Conservation (phyloP, 805 yeast genomes). For the Kluyveromyces wickerhamii region DNA sequence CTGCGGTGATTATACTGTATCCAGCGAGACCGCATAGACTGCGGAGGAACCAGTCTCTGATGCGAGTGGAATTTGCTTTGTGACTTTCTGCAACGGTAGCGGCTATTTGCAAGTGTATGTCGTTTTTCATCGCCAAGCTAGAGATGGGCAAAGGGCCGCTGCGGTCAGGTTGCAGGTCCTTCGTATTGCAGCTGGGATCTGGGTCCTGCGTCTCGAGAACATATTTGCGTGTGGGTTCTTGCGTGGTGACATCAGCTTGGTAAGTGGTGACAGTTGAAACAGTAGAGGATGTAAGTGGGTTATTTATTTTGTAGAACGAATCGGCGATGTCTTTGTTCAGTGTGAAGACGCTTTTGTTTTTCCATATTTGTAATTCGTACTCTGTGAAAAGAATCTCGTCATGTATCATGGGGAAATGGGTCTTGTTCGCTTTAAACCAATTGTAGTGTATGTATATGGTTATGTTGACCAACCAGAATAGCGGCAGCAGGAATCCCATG, state of each 20-base stretch:
- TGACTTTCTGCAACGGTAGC: not conserved
- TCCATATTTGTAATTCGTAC: constrained; percentile 3
- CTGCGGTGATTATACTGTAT: not conserved
- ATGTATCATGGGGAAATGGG: not conserved
- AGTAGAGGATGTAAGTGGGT: not conserved
- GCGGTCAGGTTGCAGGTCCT: too few species aligned
- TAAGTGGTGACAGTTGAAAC: too few species aligned
- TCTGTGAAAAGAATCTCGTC: not conserved
- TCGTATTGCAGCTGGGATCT: too few species aligned
- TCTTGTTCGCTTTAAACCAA: constrained; percentile 9
- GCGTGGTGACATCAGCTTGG: too few species aligned
- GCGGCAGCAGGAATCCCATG: constrained; percentile 20
- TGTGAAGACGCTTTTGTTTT: not conserved
- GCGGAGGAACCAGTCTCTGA: constrained; percentile 1
- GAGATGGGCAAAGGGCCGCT: too few species aligned
- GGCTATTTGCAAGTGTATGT: too few species aligned
- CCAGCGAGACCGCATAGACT: not conserved
- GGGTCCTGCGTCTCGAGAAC: too few species aligned
- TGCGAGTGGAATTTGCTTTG: not conserved
- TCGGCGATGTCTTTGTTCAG: not conserved
- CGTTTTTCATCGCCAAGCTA: too few species aligned
- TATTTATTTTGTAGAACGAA: not conserved
- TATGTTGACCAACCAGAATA: constrained; percentile 17
- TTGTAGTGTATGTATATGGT: constrained; percentile 15
- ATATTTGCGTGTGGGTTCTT: too few species aligned